phyloP scores from a whole-genome alignment of 139 green algal species.

The Mesotaenium endlicherianum region DNA sequence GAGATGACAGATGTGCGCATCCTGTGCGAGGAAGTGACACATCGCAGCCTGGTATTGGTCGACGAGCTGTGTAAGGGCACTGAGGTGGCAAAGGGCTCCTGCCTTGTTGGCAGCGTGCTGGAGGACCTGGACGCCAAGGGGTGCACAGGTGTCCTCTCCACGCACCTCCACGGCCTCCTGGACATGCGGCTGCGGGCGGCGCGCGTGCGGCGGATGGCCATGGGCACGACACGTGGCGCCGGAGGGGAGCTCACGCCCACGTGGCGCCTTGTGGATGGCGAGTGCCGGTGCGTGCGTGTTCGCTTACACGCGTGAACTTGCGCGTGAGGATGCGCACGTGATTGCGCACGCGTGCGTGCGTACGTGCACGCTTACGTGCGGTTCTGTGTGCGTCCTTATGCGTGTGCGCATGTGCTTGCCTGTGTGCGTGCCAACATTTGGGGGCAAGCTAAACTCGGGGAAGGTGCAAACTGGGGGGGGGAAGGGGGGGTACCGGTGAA shows the following conservation, averaged over 20 bases:
- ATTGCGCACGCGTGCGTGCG: background rate
- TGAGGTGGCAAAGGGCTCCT: conserved; percentile 69
- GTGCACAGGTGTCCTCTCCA: conserved; percentile 82
- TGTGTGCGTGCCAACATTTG: background rate
- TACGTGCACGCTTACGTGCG: background rate
- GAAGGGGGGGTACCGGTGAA: too few species aligned
- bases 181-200: conserved; percentile 53
- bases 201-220: conserved; percentile 25
- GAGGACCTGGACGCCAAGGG: conserved; percentile 58
- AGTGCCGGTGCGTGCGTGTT: conserved; percentile 28
- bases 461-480: background rate
- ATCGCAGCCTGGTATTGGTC: conserved; percentile 63
- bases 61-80: conserved; percentile 94
- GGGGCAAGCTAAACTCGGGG: background rate
- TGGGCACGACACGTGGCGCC: background rate
- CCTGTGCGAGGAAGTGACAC: conserved; percentile 58
- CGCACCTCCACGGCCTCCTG: conserved; percentile 82
- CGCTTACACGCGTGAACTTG: background rate
- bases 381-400: background rate
- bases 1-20: conserved; percentile 50
- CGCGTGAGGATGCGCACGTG: background rate
- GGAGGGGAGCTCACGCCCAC: conserved; percentile 8
- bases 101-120: conserved; percentile 67
- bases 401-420: background rate
- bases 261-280: conserved; percentile 36